phyloP scores from a whole-genome alignment of 129 eudicot species.

The Helichrysum umbraculigerum region DNA sequence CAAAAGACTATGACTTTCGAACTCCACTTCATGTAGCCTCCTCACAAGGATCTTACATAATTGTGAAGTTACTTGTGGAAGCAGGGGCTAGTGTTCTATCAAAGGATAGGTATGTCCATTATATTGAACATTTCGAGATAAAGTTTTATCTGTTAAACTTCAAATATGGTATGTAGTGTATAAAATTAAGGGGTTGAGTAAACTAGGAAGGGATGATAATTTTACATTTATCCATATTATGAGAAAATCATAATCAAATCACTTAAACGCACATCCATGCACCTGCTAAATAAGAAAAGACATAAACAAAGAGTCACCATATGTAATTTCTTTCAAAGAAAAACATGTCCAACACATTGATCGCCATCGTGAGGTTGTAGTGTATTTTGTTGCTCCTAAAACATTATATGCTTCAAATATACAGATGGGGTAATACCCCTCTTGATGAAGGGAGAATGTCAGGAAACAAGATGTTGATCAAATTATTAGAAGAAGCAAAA shows the following conservation, averaged over 20 bases:
- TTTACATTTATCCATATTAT: too few relatives aligned
- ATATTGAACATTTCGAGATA: not conserved
- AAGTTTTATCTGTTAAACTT: not conserved
- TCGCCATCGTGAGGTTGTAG: too few relatives aligned
- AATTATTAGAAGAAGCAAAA: slow-evolving; percentile 78
- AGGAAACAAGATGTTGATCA: slow-evolving; percentile 71
- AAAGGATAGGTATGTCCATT: slow-evolving; percentile 68
- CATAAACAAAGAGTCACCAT: too few relatives aligned
- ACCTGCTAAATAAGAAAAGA: too few relatives aligned
- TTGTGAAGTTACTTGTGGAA: slow-evolving; percentile 71
- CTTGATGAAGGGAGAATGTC: slow-evolving; percentile 72
- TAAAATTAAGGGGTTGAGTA: not conserved
- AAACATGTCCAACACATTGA: too few relatives aligned
- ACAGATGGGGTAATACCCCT: slow-evolving; percentile 94
- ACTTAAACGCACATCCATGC: too few relatives aligned
- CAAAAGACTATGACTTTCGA: slow-evolving; percentile 74
- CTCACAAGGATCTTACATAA: slow-evolving; percentile 69
- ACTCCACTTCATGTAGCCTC: slow-evolving; percentile 92
- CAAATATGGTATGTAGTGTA: not conserved
- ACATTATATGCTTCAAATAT: slow-evolving; percentile 16
- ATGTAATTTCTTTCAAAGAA: too few relatives aligned
- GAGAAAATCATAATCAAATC: too few relatives aligned
- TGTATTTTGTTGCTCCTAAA: not conserved
- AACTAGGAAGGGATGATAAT: too few relatives aligned
- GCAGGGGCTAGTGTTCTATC: slow-evolving; percentile 89